Conservation (phyloP, 768 basidiomycete species). For the Lactifluus echinatus region DNA sequence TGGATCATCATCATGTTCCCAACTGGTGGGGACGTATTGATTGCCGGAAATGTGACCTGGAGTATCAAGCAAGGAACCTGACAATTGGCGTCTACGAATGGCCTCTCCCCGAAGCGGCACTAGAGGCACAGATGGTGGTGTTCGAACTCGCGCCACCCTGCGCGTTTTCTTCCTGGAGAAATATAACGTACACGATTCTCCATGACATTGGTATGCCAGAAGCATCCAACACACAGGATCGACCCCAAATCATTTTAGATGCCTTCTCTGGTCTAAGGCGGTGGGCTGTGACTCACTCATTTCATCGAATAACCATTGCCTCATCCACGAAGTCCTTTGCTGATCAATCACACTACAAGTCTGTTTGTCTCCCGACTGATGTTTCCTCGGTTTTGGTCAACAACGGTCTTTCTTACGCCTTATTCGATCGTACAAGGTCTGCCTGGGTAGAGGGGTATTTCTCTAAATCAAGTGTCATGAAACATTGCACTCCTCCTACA, state of each 20-base stretch:
- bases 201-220: neutral
- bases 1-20: conserved; percentile 24
- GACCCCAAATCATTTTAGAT: neutral
- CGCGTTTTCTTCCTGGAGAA: conserved; percentile 12
- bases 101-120: neutral
- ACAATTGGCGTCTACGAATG: conserved; percentile 8
- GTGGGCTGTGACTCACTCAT: neutral
- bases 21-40: neutral
- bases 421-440: neutral
- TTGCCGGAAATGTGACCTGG: conserved; percentile 3
- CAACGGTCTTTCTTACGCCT: conserved; percentile 1
- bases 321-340: conserved; percentile 7
- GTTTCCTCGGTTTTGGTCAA: neutral
- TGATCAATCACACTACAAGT: conserved; percentile 2
- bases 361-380: neutral
- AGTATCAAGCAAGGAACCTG: neutral
- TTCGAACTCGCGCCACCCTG: conserved; percentile 7
- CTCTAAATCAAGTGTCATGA: neutral
- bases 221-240: neutral
- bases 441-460: neutral
- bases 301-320: conserved; percentile 1
- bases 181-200: conserved; percentile 4
- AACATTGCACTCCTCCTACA: neutral
- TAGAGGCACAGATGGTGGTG: neutral
- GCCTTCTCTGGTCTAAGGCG: conserved; percentile 1